Base-by-base conservation (phyloP, 768 basidiomycete genomes). In the Jaapia argillacea region DNA sequence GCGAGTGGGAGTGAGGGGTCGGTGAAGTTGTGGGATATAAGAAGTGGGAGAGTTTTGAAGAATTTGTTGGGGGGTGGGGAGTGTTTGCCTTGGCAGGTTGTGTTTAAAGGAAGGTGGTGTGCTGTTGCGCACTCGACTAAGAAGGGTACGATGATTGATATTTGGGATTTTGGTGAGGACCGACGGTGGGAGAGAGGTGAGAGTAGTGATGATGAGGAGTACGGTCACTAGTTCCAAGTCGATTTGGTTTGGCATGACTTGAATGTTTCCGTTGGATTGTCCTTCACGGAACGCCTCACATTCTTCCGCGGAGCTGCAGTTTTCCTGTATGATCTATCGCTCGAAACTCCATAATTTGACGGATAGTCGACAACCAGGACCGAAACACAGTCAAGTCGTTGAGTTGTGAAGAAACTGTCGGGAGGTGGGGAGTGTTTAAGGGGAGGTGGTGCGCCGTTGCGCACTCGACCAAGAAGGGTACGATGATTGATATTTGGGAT, bases 1-100 rank as follows among this genome's bases (percentile, higher is more conserved):
- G 73, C 98, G 23, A 89, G 85, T 54, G 94, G 94, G 7, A 88
- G 85, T 12, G 96, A 98, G 52, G 96, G 96, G 13, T 89, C 87
- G 46, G 71, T 99, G 53, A 97, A 97, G 71, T 87, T 98, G 81
- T 99, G 96, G 96, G 87, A 97, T 58, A 74, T 94, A 47, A 68
- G 81, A 27, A 87, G 92, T 44, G 96, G 94, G 18, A 72, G 74
- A 1, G 81, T 88, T 28, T 81, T 90, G 10, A 74, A 90, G 25
- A 94, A 97, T 58, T 68, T 99, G 49, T 67, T 97, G 50, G 87
- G 85, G 1, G 86, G 89, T 6, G 87, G 97, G 49, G 85, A 81
- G 13, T 91, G 90, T 10, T 94, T 99, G n/a, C n/a, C n/a, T 20
- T 99, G 94, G 94, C 94, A 98, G 63, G 90, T 98, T 36, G 81